Evolutionary conservation across 2,329 filamentous ascomycete genomes (phyloP), one percentile per base, ranked within the genome.

Genomic region (Talaromyces sp.): DNA sequence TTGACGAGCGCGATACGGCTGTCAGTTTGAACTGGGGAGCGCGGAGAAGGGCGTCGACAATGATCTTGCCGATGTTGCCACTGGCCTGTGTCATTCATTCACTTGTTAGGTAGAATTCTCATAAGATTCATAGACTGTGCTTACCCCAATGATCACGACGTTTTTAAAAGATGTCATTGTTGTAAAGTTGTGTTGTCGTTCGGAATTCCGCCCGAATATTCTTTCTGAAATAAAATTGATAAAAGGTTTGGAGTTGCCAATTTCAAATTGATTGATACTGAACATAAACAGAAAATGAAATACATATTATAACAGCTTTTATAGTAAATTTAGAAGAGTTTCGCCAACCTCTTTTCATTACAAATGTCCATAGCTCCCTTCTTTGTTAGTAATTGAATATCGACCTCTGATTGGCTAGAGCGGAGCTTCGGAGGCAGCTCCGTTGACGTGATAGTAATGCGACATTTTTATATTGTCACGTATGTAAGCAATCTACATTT

Each of bases 31-130:
- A 69, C 3, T 52, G 19, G 2, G 57, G 44, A 7, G 65, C 59
- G 9, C 44, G 49, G 13, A 66, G 9, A 39, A 72, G 65, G 22
- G 55, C 60, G 19, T 58, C 42, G 27, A 70, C 57, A 39, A 72
- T 67, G 30, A 67, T 65, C 9, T 62, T 64, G 30, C 70, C 68
- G 27, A 72, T 62, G 54, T 56, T 65, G 8, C 69, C 70, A 32
- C 63, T 64, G 54, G 68, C 70, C 70, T 71, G 28, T 25, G 32
- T 32, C 8, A 22, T 19, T 60, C 47, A 60, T 19, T 60, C 47
- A 60, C 8, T 32, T 30, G 19, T 33, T 30, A 49, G 10, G 2
- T 51, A 32, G 19, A 11, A 27, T 32, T 27, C 32, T 10, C 8
- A 49, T 8, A 27, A 27, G 4, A 19, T n/a, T 11, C 10, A 39